Conservation (phyloP, 2,329 filamentous ascomycete genomes). For the Botrytis paeoniae region DNA sequence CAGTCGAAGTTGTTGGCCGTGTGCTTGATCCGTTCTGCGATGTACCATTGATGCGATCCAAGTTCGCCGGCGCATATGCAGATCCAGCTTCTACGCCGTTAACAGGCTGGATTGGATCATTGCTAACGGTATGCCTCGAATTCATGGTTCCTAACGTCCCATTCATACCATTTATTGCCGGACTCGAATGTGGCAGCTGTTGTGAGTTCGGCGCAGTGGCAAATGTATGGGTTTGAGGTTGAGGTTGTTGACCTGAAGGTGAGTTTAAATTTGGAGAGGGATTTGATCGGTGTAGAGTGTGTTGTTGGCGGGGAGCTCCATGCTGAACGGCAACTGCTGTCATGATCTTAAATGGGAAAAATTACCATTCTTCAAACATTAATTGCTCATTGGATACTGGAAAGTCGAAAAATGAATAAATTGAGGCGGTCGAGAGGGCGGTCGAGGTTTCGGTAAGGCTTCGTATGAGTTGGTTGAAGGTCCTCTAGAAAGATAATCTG, state of each 20-base stretch:
- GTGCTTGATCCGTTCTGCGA: constrained; percentile 14
- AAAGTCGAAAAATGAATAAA: not conserved
- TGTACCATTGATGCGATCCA: constrained; percentile 4
- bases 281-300: constrained; percentile 33
- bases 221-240: constrained; percentile 32
- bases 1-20: constrained; percentile 30
- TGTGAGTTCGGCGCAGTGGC: constrained; percentile 26
- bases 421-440: constrained; percentile 14
- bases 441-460: constrained; percentile 14
- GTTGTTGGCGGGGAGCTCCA: constrained; percentile 33
- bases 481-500: not conserved
- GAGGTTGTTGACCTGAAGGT: constrained; percentile 31
- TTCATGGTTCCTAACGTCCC: constrained; percentile 27
- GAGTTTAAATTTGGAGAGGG: constrained; percentile 30
- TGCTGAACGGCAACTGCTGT: constrained; percentile 37
- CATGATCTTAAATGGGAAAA: constrained; percentile 33
- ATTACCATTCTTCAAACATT: constrained; percentile 27
- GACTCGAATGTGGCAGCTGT: not conserved
- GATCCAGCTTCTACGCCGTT: constrained; percentile 5
- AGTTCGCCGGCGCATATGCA: constrained; percentile 11
- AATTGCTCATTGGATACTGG: constrained; percentile 26
- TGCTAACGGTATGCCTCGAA: constrained; percentile 30
- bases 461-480: not conserved
- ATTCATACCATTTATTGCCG: constrained; percentile 22
- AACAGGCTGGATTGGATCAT: constrained; percentile 28